These are phyloP conservation scores for Neofusicoccum parvum DNA, from an alignment of 2,329 filamentous ascomycete genomes.

Conservation along the genomic window DNA sequence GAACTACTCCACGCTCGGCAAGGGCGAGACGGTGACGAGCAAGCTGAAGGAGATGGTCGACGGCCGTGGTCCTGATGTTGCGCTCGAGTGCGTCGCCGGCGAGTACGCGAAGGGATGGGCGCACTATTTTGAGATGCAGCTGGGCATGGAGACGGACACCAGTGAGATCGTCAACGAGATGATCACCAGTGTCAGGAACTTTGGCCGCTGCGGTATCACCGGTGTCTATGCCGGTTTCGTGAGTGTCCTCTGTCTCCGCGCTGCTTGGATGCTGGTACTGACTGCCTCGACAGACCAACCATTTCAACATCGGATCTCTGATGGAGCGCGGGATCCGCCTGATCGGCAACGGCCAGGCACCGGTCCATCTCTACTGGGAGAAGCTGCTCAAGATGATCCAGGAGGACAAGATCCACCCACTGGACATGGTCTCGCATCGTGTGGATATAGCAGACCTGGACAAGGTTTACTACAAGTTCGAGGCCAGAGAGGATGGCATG, in stretches of 20 bases:
- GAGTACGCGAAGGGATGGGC: slow-evolving; percentile 65
- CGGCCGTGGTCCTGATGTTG: slow-evolving; percentile 70
- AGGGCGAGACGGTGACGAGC: slow-evolving; percentile 66
- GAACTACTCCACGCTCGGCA: slow-evolving; percentile 67
- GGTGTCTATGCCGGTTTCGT: slow-evolving; percentile 67
- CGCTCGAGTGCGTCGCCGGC: slow-evolving; percentile 68
- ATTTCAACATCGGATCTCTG: slow-evolving; percentile 79
- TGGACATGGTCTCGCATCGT: slow-evolving; percentile 81
- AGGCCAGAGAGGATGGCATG: slow-evolving; percentile 72
- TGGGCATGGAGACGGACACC: slow-evolving; percentile 80
- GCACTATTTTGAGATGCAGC: slow-evolving; percentile 60
- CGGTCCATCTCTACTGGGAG: slow-evolving; percentile 84
- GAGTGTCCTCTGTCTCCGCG: slow-evolving; percentile 31
- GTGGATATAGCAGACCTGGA: slow-evolving; percentile 56
- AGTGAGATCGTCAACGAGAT: slow-evolving; percentile 80
- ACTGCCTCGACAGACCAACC: slow-evolving; percentile 61
- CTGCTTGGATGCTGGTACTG: slow-evolving; percentile 19
- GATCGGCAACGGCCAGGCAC: slow-evolving; percentile 69
- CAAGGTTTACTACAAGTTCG: slow-evolving; percentile 62
- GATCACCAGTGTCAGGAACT: slow-evolving; percentile 72
- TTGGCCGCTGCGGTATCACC: slow-evolving; percentile 74
- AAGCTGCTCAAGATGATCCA: slow-evolving; percentile 71
- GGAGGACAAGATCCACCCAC: slow-evolving; percentile 68
- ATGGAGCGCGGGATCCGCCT: slow-evolving; percentile 87
- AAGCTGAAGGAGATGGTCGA: slow-evolving; percentile 73